phyloP scores from a whole-genome alignment of 352 stramenopile species.

The Elongisporangium undulatum region DNA sequence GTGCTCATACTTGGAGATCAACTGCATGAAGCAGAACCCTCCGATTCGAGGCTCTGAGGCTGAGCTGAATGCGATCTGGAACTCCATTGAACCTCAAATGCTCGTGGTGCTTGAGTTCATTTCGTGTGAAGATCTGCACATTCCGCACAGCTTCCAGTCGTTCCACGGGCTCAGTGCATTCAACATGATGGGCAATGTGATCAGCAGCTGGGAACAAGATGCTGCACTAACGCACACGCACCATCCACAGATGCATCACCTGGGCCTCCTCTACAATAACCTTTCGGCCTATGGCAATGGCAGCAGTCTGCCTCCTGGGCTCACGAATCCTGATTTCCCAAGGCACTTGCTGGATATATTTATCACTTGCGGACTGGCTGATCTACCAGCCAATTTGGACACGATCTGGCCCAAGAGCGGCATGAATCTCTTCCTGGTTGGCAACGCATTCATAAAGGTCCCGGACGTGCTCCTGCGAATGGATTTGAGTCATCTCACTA shows the following conservation, averaged over 20 bases:
- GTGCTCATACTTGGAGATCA: constrained; percentile 11
- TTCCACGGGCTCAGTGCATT: constrained; percentile 18
- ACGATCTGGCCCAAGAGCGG: constrained; percentile 5
- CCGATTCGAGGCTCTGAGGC: constrained; percentile 3
- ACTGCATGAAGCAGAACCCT: constrained; percentile 17
- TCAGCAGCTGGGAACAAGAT: constrained; percentile 9
- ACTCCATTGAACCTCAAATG: constrained; percentile 10
- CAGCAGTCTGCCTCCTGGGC: constrained; percentile 3
- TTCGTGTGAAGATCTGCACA: constrained; percentile 13
- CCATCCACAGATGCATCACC: constrained; percentile 10
- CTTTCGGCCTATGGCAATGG: constrained; percentile 1
- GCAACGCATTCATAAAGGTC: neutral
- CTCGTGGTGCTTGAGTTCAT: constrained; percentile 16
- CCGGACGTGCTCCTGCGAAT: constrained; percentile 4
- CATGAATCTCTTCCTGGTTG: neutral
- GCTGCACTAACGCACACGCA: constrained; percentile 5
- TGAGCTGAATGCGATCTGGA: neutral
- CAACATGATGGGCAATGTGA: constrained; percentile 19
- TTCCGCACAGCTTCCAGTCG: constrained; percentile 9
- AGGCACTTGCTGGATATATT: neutral
- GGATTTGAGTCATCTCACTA: neutral
- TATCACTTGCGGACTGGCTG: constrained; percentile 8
- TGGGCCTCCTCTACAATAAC: constrained; percentile 12
- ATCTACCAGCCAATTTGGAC: constrained; percentile 16
- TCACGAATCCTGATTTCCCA: constrained; percentile 3